A percentile compares a stretch with the other conserved stretches of the same genome.
These are phyloP conservation scores for Suhomyces sp. DNA, from an alignment of 805 yeast species.

Conservation along the genomic window DNA sequence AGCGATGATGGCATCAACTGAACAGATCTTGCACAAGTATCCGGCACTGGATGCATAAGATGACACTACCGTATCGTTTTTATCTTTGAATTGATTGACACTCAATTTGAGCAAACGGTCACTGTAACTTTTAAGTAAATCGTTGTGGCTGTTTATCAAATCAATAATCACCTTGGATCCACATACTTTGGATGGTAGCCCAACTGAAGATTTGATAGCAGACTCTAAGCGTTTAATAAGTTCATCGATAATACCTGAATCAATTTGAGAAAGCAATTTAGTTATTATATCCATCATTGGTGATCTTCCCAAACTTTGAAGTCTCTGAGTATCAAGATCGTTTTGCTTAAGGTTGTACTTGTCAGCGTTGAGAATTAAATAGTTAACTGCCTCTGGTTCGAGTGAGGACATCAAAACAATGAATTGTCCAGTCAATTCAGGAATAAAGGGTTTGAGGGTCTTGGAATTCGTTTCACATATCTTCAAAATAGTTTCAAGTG, in stretches of 20 bases:
- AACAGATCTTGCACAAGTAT: slow-evolving; percentile 63
- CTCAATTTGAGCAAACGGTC: slow-evolving; percentile 62
- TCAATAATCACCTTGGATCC: slow-evolving; percentile 72
- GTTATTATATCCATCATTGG: slow-evolving; percentile 90
- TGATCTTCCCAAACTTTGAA: slow-evolving; percentile 70
- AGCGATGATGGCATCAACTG: slow-evolving; percentile 47
- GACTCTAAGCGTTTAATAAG: slow-evolving; percentile 49
- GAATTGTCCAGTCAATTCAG: slow-evolving; percentile 66
- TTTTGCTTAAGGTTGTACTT: slow-evolving; percentile 72
- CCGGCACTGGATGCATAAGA: slow-evolving; percentile 83
- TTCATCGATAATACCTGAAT: slow-evolving; percentile 45
- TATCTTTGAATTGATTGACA: slow-evolving; percentile 57
- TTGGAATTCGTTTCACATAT: slow-evolving; percentile 63
- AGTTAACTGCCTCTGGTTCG: slow-evolving; percentile 89
- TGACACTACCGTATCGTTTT: slow-evolving; percentile 67
- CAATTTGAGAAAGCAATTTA: slow-evolving; percentile 56
- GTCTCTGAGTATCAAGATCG: slow-evolving; percentile 74
- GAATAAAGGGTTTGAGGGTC: slow-evolving; percentile 63
- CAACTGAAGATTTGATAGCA: slow-evolving; percentile 69
- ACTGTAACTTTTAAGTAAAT: slow-evolving; percentile 48
- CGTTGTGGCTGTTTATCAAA: slow-evolving; percentile 54
- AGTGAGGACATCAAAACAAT: slow-evolving; percentile 73
- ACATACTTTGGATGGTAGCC: slow-evolving; percentile 87
- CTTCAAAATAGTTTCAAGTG: slow-evolving; percentile 70
- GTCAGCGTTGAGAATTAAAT: slow-evolving; percentile 81